phyloP scores from a whole-genome alignment of 2,329 filamentous ascomycete genomes.

The Fusarium equiseti region DNA sequence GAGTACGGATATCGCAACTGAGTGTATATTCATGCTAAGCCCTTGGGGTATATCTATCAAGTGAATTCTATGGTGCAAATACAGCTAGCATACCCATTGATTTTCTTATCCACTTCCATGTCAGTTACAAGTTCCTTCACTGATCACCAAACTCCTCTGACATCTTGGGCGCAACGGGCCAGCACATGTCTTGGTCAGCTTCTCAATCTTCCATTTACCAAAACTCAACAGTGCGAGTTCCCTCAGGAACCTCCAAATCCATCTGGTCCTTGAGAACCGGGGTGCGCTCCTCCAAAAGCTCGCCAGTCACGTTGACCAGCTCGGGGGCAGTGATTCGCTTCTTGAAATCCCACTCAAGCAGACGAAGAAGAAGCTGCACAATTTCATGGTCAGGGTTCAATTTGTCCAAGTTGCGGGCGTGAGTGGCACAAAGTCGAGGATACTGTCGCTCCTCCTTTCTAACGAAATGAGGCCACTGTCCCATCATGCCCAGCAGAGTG shows the following conservation, averaged over 20 bases:
- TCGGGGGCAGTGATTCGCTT: constrained; percentile 38
- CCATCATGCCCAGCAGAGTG: constrained; percentile 49
- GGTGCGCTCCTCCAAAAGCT: constrained; percentile 12
- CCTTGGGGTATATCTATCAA: neutral
- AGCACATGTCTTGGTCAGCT: neutral
- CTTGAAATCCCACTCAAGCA: constrained; percentile 41
- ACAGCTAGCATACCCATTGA: neutral
- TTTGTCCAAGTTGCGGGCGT: constrained; percentile 37
- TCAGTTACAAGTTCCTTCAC: neutral
- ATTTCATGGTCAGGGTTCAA: constrained; percentile 46
- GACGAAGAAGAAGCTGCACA: constrained; percentile 34
- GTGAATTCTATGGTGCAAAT: neutral
- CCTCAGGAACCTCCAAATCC: constrained; percentile 41
- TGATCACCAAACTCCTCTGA: neutral
- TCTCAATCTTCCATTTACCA: constrained; percentile 43
- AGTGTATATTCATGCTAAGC: neutral
- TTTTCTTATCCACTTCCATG: neutral
- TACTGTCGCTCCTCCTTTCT: constrained; percentile 41
- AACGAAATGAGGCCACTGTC: constrained; percentile 44
- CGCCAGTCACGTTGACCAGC: constrained; percentile 25
- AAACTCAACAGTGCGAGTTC: constrained; percentile 46
- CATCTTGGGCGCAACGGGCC: neutral
- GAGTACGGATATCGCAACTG: neutral
- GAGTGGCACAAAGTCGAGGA: constrained; percentile 40
- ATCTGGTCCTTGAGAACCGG: constrained; percentile 11